These are phyloP conservation scores for Moesziomyces globuligerus DNA, from an alignment of 1,284 basidiomycete species.

Conservation along the genomic window DNA sequence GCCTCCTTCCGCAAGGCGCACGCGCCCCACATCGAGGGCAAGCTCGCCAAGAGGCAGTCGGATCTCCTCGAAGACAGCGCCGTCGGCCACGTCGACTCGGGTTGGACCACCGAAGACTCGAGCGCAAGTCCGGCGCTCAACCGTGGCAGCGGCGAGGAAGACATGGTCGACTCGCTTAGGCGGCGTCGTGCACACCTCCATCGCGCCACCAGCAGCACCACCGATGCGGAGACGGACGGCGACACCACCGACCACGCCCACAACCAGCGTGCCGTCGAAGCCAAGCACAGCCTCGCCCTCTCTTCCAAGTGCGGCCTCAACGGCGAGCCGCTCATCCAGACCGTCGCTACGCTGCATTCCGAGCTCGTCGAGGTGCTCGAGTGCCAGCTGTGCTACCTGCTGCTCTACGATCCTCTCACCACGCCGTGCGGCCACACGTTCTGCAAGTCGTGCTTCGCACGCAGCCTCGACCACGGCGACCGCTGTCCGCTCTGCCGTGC, in stretches of 20 bases:
- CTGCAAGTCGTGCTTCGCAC: constrained; percentile 85
- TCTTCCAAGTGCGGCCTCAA: constrained; percentile 23
- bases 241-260: constrained; percentile 1
- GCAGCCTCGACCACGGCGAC: constrained; percentile 84
- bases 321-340: constrained; percentile 44
- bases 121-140: constrained; percentile 5
- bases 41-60: constrained; percentile 17
- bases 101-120: constrained; percentile 39
- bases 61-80: constrained; percentile 6
- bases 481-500: constrained; percentile 87
- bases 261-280: constrained; percentile 12
- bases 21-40: constrained; percentile 16
- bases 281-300: constrained; percentile 35
- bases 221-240: constrained; percentile 17
- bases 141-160: constrained; percentile 5
- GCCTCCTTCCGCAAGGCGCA: constrained; percentile 7
- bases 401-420: constrained; percentile 86
- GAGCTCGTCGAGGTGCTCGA: constrained; percentile 79
- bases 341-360: constrained; percentile 54
- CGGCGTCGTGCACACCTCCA: constrained; percentile 14
- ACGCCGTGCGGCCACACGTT: constrained; percentile 96
- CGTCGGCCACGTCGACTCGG: constrained; percentile 23
- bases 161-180: constrained; percentile 15
- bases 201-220: constrained; percentile 2
- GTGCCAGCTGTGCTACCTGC: constrained; percentile 88